Conservation (phyloP, 2,329 filamentous ascomycete species). For the Exophiala aquamarina region DNA sequence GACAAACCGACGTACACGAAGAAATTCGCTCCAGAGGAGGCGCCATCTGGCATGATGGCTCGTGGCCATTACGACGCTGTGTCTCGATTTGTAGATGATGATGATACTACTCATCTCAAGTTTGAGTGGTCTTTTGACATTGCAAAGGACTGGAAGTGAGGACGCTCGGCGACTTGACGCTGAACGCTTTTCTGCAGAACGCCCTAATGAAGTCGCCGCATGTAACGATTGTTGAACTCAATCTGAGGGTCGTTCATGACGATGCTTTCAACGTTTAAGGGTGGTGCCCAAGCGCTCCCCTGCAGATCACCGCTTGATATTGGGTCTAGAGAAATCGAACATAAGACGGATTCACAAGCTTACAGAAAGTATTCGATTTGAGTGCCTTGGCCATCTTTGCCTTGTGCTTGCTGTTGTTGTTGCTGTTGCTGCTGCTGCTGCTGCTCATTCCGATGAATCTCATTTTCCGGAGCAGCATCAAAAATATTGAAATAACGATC, state of each 20-base stretch:
- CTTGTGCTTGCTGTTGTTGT: constrained; percentile 44
- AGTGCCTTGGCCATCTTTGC: constrained; percentile 68
- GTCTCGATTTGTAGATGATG: constrained; percentile 93
- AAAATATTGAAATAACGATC: constrained; percentile 98
- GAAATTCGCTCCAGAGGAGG: constrained; percentile 79
- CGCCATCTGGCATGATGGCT: constrained; percentile 84
- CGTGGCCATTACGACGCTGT: constrained; percentile 87
- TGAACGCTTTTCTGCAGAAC: too few relatives aligned
- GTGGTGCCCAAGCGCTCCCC: too few relatives aligned
- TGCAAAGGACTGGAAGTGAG: constrained; percentile 82
- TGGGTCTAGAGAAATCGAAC: neutral
- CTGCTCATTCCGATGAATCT: constrained; percentile 76
- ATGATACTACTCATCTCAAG: constrained; percentile 82
- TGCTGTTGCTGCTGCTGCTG: constrained; percentile 63
- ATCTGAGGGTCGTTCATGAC: too few relatives aligned
- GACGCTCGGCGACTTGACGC: neutral
- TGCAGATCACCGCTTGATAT: too few relatives aligned
- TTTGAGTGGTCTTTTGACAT: constrained; percentile 98
- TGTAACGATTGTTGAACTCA: too few relatives aligned
- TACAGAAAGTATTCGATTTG: constrained; percentile 68
- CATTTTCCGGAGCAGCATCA: constrained; percentile 93
- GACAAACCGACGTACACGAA: constrained; percentile 84
- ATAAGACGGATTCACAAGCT: constrained; percentile 6
- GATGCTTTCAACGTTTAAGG: too few relatives aligned
- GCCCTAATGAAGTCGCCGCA: too few relatives aligned